Conservation (phyloP, 768 basidiomycete genomes). For the Panaeolus papilionaceus region DNA sequence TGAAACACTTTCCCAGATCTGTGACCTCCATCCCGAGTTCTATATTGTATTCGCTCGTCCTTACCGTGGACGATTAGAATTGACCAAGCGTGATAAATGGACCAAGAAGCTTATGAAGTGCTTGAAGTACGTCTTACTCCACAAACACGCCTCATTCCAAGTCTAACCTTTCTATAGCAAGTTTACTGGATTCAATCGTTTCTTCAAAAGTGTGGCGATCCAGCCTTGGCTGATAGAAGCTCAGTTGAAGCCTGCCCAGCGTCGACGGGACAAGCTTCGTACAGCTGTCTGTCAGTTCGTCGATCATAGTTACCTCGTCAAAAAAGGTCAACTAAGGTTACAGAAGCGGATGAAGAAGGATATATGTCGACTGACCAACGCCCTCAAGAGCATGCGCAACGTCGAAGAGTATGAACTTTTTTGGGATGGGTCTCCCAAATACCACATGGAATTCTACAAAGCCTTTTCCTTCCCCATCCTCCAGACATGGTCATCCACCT, state of each 20-base stretch:
- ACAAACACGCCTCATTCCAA: neutral
- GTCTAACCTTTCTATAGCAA: conserved; percentile 22
- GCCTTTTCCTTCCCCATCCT: conserved; percentile 46
- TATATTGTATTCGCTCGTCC: neutral
- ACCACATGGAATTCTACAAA: conserved; percentile 43
- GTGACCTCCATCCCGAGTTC: neutral
- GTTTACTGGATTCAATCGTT: conserved; percentile 33
- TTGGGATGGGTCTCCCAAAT: conserved; percentile 42
- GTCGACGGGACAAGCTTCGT: conserved; percentile 35
- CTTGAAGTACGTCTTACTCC: conserved; percentile 32
- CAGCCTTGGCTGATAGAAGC: conserved; percentile 49
- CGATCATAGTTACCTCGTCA: conserved; percentile 38
- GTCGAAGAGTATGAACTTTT: conserved; percentile 44
- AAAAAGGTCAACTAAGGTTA: conserved; percentile 37
- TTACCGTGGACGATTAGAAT: conserved; percentile 16
- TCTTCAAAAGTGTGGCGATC: conserved; percentile 43
- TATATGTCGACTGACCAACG: conserved; percentile 37
- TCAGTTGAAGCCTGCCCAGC: conserved; percentile 36
- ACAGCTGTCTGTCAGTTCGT: conserved; percentile 34
- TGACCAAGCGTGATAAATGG: conserved; percentile 35
- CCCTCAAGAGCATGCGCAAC: conserved; percentile 38
- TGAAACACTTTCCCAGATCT: conserved; percentile 2
- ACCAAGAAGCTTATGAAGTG: conserved; percentile 37
- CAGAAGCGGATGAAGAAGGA: conserved; percentile 45
- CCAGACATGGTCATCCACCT: conserved; percentile 34